phyloP scores from a whole-genome alignment of 306 rosid species.

The Rosa lucieae region DNA sequence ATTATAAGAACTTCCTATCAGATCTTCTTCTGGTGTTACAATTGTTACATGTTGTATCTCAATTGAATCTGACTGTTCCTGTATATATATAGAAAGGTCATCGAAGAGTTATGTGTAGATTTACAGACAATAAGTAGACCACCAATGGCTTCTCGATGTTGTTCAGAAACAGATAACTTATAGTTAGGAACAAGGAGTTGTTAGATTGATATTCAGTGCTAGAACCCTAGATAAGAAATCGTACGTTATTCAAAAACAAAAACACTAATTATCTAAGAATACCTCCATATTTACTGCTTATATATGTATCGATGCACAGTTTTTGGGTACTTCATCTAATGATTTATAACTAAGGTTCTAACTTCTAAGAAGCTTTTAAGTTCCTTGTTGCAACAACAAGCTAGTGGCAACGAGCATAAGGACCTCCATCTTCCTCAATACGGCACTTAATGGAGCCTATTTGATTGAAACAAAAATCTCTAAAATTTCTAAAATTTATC shows the following conservation, averaged over 20 bases:
- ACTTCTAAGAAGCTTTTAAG: not conserved
- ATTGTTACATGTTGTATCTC: not conserved
- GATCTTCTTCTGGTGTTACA: constrained; percentile 5
- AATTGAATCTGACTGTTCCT: not conserved
- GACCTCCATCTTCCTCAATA: not conserved
- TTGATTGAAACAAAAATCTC: not conserved
- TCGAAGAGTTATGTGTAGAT: not conserved
- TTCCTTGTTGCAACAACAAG: not conserved
- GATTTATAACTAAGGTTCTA: too few relatives aligned
- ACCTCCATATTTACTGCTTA: not conserved
- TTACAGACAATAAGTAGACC: not conserved
- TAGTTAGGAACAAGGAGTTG: not conserved
- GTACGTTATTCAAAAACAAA: not conserved
- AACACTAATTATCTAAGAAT: not conserved
- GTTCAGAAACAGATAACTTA: not conserved
- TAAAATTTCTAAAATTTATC: not conserved
- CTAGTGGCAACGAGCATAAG: not conserved
- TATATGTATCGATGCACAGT: not conserved
- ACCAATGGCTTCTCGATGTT: not conserved
- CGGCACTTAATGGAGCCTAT: not conserved
- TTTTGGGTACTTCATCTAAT: not conserved
- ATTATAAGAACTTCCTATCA: constrained; percentile 14
- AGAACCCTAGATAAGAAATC: not conserved
- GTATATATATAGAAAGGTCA: not conserved
- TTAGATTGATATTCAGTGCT: not conserved